Base-by-base conservation (phyloP, 2,329 filamentous ascomycete genomes). In the Sporothrix inflata region DNA sequence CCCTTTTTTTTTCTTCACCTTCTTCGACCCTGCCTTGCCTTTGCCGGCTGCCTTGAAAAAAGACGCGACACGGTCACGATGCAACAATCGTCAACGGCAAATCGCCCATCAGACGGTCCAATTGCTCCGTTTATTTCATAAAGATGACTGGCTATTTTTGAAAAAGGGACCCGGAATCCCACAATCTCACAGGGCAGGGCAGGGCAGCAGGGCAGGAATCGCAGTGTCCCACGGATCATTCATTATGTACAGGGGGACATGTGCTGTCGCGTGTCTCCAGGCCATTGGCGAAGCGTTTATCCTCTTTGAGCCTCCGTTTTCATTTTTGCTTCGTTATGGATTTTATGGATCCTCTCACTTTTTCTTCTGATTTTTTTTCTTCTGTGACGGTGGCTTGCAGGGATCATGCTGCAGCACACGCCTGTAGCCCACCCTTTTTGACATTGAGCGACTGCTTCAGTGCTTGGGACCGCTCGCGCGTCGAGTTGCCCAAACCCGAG, bases 241-340 rank as follows among this genome's bases (percentile, higher is more conserved):
- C 12, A 63, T 16, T 45, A 34, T 6, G 6, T n/a, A 40, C 60
- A 65, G 60, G 14, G 61, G 8, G 57, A 42, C 34, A 47, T 27
- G 21, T 47, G 60, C 24, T 34, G 63, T 67, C 42, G 63, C 63
- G 63, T 67, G 63, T 67, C 63, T 67, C 4, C 42, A 67, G 3
- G 42, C 27, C 65, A 51, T 67, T 67, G 65, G 65, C 63, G 45
- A 49, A n/a, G 45, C 40, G 65, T 65, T 65, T 65, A n/a, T 65
- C 61, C 61, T 47, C 12, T 65, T 65, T 65, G 14, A 40, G 38
- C 14, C 61, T 27, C 61, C 61, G 40, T 65, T 47, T 65, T 65
- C 6, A 30, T 12, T 30, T 47, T 8, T 27, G n/a, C 34, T 11
- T 42, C 21, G 9, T 47, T 47, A 27, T 53, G 49, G 49, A 7